Evolutionary conservation across 441 rosid genomes (phyloP), one percentile per base, ranked within the genome.

Genomic region (Euphorbia neoarborescens): DNA sequence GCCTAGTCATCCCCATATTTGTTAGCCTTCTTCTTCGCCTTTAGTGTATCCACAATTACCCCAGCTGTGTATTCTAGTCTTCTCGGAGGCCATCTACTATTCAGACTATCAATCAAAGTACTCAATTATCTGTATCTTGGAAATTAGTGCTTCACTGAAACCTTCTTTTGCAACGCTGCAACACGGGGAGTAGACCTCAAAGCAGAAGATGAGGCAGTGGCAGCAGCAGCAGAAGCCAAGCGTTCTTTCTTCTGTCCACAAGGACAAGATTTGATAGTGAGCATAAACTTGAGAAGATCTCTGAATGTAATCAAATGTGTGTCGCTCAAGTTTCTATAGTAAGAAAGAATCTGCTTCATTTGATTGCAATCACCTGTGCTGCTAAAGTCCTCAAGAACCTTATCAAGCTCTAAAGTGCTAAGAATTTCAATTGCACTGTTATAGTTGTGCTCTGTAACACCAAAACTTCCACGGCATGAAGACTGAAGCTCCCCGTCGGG

Each of bases 41-140:
- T 81, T 76, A 90, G 60, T 7, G 91, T 83, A 65, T 84, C 79
- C 32, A 88, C 96, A 28, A 94, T 85, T 54, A 90, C 92, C 34
- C 83, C 87, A 63, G 97, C 98, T 38, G 97, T 85, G 34, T 72
- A 89, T 64, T 89, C 86, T 5, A 94, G 83, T 75, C 99, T 88
- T 73, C 87, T 88, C 42, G 79, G 69, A 17, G 96, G 90, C 99
- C 99, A 94, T 81, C 98, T 80, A 69, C 92, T 89, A 62, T 83
- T 91, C 90, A 86, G 71, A 53, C 77, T 80, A 40, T 84, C 83
- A 14, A 85, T 75, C 14, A 88, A 79, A 66, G 68, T 62, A 8
- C 70, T 82, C 28, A 20, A 66, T 76, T 70, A 75, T 85, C 87
- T 24, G n/a, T n/a, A n/a, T n/a, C n/a, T n/a, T n/a, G n/a, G n/a